Conservation (phyloP, 2,329 filamentous ascomycete species). For the Phoma herbarum region DNA sequence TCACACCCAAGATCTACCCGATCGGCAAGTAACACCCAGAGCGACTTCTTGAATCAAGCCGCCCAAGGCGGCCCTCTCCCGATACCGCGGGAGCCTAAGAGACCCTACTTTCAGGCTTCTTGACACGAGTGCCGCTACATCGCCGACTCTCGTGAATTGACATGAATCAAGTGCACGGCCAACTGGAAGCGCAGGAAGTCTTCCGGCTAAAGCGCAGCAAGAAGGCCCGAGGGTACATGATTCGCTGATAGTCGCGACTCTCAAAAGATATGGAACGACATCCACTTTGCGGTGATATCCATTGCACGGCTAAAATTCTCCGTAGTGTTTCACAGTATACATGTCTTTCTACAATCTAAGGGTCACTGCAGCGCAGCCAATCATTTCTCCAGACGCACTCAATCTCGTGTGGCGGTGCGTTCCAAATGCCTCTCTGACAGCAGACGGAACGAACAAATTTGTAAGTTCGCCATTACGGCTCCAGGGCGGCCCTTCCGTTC, state of each 20-base stretch:
- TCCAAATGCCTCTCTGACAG: constrained; percentile 27
- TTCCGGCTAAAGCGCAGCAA: constrained; percentile 7
- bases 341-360: constrained; percentile 8
- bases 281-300: constrained; percentile 6
- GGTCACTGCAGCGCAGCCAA: constrained; percentile 17
- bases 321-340: constrained; percentile 20
- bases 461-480: constrained; percentile 37
- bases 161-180: constrained; percentile 18
- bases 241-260: constrained; percentile 10
- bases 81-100: constrained; percentile 28
- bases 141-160: constrained; percentile 13
- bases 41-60: constrained; percentile 20
- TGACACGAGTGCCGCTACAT: constrained; percentile 22
- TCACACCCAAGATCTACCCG: constrained; percentile 36
- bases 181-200: constrained; percentile 12
- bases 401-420: constrained; percentile 35
- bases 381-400: constrained; percentile 10
- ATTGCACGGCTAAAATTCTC: constrained; percentile 20
- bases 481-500: constrained; percentile 44
- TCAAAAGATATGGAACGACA: constrained; percentile 7
- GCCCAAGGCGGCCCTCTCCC: constrained; percentile 27
- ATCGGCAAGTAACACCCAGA: constrained; percentile 33
- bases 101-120: constrained; percentile 16
- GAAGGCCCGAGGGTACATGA: constrained; percentile 19
- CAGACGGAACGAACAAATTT: constrained; percentile 25